Evolutionary conservation across 306 rosid species (phyloP).

Genomic region (Delonix regia): DNA sequence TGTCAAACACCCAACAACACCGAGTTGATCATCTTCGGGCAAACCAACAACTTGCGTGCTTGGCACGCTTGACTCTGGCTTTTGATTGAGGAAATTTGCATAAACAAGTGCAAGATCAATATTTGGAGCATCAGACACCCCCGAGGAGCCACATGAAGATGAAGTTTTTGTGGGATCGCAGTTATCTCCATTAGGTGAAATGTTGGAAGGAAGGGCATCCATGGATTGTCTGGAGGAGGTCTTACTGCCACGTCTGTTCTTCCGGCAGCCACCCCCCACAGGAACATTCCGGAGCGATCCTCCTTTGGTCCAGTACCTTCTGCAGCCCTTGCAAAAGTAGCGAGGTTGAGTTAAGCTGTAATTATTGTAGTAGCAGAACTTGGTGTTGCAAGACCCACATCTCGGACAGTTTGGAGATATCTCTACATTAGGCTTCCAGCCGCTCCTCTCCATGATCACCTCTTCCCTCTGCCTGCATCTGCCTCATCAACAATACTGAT

Average conservation of each 20-base stretch:
- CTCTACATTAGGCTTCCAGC: conserved; percentile 66
- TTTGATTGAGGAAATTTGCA: conserved; percentile 75
- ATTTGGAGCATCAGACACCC: conserved; percentile 49
- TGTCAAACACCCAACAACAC: conserved; percentile 43
- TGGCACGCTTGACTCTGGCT: conserved; percentile 39
- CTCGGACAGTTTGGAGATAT: conserved; percentile 75
- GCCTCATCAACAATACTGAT: neutral
- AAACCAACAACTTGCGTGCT: neutral
- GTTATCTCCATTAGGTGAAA: neutral
- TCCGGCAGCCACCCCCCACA: conserved; percentile 66
- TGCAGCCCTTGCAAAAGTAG: conserved; percentile 81
- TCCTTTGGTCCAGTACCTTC: conserved; percentile 88
- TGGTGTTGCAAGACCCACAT: conserved; percentile 80
- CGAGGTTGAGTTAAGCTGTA: conserved; percentile 85
- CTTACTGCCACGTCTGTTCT: conserved; percentile 46
- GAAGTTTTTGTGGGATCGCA: neutral
- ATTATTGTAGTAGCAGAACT: conserved; percentile 87
- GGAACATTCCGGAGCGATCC: conserved; percentile 84
- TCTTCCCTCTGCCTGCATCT: conserved; percentile 25
- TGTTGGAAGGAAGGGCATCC: conserved; percentile 15
- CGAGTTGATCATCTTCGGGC: conserved; percentile 39
- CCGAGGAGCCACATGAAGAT: conserved; percentile 42
- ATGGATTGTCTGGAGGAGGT: conserved; percentile 36
- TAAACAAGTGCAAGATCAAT: conserved; percentile 81
- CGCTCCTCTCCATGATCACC: conserved; percentile 65